A percentile compares a stretch with the other conserved stretches of the same genome.
Conservation (phyloP, 2,329 filamentous ascomycete genomes). For the Colletotrichum coccodes region DNA sequence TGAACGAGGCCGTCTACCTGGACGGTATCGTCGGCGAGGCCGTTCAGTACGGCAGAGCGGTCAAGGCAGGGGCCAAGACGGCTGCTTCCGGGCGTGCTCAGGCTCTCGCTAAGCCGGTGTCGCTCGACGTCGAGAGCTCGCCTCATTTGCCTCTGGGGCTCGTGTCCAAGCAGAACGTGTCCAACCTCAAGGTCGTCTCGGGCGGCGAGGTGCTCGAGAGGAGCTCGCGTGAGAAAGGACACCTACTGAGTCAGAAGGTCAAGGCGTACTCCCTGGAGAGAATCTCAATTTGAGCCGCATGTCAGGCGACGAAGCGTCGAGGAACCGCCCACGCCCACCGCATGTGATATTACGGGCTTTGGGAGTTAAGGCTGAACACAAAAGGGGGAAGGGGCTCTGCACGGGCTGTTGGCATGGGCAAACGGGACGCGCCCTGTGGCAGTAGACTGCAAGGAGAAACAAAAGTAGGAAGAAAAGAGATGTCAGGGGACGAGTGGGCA, state of each 20-base stretch:
- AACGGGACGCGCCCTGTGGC: constrained; percentile 7
- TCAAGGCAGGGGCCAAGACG: constrained; percentile 33
- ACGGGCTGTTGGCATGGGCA: background rate
- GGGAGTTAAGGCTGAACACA: constrained; percentile 22
- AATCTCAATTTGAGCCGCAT: constrained; percentile 67
- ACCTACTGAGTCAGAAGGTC: constrained; percentile 81
- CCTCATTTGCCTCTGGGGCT: constrained; percentile 77
- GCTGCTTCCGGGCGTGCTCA: constrained; percentile 32
- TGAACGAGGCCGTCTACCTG: constrained; percentile 75
- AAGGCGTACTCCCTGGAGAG: constrained; percentile 86
- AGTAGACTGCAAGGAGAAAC: background rate
- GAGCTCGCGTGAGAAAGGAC: constrained; percentile 78
- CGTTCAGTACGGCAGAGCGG: constrained; percentile 65
- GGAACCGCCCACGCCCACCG: background rate
- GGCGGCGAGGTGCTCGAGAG: constrained; percentile 78
- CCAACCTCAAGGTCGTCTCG: constrained; percentile 68
- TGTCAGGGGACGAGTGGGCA: background rate
- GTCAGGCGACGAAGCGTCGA: constrained; percentile 3
- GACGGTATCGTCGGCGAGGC: constrained; percentile 73
- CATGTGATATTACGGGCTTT: constrained; percentile 21
- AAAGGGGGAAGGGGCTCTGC: constrained; percentile 7
- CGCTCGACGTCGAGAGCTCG: constrained; percentile 55
- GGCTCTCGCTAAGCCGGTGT: constrained; percentile 51
- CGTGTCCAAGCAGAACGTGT: constrained; percentile 64
- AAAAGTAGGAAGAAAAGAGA: background rate